These are phyloP conservation scores for Chaetomiaceae sp. DNA, from an alignment of 2,329 filamentous ascomycete genomes.

Conservation along the genomic window DNA sequence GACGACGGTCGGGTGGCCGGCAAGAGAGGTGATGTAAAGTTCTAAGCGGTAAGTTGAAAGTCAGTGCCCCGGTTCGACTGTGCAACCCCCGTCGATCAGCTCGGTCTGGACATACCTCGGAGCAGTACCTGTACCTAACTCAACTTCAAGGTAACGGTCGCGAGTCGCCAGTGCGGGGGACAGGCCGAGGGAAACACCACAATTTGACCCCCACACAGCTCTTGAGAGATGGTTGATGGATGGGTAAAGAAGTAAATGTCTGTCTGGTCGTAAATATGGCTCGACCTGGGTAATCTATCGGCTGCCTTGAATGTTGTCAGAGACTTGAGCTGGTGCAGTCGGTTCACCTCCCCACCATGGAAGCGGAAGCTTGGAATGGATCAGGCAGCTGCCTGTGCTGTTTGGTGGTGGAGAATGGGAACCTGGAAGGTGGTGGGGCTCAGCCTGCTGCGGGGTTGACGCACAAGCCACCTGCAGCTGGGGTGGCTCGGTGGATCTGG, in stretches of 20 bases:
- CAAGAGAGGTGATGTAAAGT: not conserved
- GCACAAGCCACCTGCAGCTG: not conserved
- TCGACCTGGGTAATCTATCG: no score
- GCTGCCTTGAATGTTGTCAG: no score
- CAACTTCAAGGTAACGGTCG: no score
- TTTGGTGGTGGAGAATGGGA: not conserved
- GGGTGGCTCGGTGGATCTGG: not conserved
- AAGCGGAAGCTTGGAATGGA: not conserved
- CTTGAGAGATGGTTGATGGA: no score
- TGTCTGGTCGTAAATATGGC: no score
- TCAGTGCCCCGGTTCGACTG: not conserved
- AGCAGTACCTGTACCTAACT: no score
- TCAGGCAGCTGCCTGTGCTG: slow-evolving; percentile 6
- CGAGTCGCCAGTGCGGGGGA: no score
- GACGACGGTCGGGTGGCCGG: not conserved
- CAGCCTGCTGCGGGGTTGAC: slow-evolving; percentile 1
- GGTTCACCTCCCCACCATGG: not conserved
- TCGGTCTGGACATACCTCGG: no score
- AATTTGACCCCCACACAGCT: no score
- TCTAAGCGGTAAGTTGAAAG: not conserved
- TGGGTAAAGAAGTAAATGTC: no score
- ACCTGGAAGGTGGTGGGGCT: slow-evolving; percentile 2
- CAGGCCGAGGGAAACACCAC: no score
- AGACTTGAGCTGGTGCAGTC: not conserved
- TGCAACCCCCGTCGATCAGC: no score